Evolutionary conservation across 192 early-diverging fungal genomes (phyloP), one percentile per base, ranked within the genome.

Genomic region (Lobulomyces angularis): DNA sequence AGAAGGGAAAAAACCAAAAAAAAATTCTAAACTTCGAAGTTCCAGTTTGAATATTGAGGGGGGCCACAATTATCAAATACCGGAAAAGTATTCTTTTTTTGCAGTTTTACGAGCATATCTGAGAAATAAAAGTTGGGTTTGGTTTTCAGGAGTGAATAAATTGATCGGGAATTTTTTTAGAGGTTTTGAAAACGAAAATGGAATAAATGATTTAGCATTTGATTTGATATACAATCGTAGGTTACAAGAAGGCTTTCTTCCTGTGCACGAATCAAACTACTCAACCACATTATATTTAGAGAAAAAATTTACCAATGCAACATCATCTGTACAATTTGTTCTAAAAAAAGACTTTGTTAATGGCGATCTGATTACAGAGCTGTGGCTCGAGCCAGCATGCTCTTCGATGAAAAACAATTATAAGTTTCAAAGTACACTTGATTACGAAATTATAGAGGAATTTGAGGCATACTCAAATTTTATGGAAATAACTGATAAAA

Each of bases 281-380:
- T 48, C 45, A 33, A 48, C 64, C 1, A 67, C 69, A 18, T 45
- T 72, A 27, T 67, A 60, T 39, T 58, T 55, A 16, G 69, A 72
- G 42, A 30, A 24, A n/a, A 7, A 43, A 17, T 11, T 57, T 16
- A 32, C 12, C n/a, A 12, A 12, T 12, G 8, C 18, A 7, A 46
- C 27, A 1, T 67, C 58, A 30, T 42, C 52, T 12, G 32, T 72
- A 12, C 69, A 72, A 39, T 67, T 56, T 41, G 52, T 67, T 27
- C 40, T 66, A 21, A 17, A 60, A 23, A 43, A 56, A 14, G 59
- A 72, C 51, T 26, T 26, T 16, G 19, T 28, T 5, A 27, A 41
- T 19, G 39, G 35, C 24, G 56, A 37, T 3, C 36, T 72, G 23
- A 37, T 55, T 0, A 59, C 64, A 17, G 69, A 72, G 43, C 41